Conservation (phyloP, 768 basidiomycete genomes). For the Agaricus blazei region DNA sequence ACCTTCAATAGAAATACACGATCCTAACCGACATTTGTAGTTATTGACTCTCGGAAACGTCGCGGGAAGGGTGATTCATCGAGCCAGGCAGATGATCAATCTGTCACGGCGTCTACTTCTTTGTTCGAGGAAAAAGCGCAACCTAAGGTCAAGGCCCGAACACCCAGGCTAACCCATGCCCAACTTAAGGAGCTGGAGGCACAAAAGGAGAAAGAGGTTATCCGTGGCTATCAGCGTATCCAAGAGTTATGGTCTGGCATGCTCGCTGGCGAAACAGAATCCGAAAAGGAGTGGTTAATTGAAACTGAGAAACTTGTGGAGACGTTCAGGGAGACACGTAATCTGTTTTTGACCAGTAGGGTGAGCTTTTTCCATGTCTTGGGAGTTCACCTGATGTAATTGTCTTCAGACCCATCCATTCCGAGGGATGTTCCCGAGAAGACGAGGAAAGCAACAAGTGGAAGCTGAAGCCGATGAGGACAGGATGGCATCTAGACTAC, state of each 20-base stretch:
- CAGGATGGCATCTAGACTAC: slow-evolving; percentile 69
- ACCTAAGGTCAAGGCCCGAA: slow-evolving; percentile 20
- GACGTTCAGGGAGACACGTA: slow-evolving; percentile 81
- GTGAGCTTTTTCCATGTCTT: slow-evolving; percentile 36
- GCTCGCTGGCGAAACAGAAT: slow-evolving; percentile 38
- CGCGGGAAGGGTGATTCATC: slow-evolving; percentile 19
- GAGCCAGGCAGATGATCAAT: slow-evolving; percentile 14
- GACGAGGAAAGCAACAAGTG: slow-evolving; percentile 30
- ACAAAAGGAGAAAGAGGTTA: slow-evolving; percentile 61
- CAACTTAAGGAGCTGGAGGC: slow-evolving; percentile 61
- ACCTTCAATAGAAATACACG: neutral
- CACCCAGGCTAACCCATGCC: slow-evolving; percentile 44
- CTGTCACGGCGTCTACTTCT: slow-evolving; percentile 31
- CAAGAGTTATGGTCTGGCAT: slow-evolving; percentile 59
- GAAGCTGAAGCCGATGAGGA: slow-evolving; percentile 59
- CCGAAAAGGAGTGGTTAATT: slow-evolving; percentile 69
- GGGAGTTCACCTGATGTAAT: neutral
- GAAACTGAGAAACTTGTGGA: slow-evolving; percentile 87
- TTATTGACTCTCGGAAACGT: slow-evolving; percentile 58
- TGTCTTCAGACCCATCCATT: slow-evolving; percentile 45
- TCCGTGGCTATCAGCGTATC: slow-evolving; percentile 52
- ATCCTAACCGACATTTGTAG: slow-evolving; percentile 20
- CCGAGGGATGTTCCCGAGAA: slow-evolving; percentile 63
- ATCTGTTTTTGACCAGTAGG: slow-evolving; percentile 73
- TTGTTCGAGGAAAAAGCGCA: slow-evolving; percentile 59